Conservation (phyloP, 805 yeast species). For the Zygosaccharomyces bisporus region DNA sequence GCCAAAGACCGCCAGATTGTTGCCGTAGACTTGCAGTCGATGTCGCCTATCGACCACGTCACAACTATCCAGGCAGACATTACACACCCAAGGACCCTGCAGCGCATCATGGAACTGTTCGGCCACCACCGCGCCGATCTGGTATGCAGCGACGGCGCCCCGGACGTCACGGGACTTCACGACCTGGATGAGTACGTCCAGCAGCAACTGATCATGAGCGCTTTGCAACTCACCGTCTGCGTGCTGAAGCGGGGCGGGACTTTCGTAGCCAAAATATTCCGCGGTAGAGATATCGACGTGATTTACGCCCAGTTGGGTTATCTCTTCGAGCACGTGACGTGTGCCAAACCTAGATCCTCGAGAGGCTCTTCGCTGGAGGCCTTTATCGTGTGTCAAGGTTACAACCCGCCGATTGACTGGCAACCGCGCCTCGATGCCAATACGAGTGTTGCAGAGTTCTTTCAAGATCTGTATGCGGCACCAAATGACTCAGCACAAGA, state of each 20-base stretch:
- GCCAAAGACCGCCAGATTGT: slow-evolving; percentile 53
- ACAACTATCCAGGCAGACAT: slow-evolving; percentile 92
- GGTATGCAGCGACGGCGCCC: slow-evolving; percentile 97
- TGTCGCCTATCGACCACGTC: slow-evolving; percentile 93
- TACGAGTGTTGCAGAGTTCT: slow-evolving; percentile 75
- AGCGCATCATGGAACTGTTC: slow-evolving; percentile 69
- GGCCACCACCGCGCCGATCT: slow-evolving; percentile 93
- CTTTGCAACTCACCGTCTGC: slow-evolving; percentile 87
- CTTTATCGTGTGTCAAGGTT: slow-evolving; percentile 87
- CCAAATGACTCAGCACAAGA: slow-evolving; percentile 40
- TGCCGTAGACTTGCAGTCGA: slow-evolving; percentile 94
- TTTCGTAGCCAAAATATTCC: slow-evolving; percentile 92
- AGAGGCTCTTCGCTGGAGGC: slow-evolving; percentile 94
- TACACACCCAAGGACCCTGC: slow-evolving; percentile 88
- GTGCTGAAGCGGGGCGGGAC: slow-evolving; percentile 84
- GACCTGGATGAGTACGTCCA: slow-evolving; percentile 96
- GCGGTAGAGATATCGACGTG: slow-evolving; percentile 94
- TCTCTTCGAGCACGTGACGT: slow-evolving; percentile 78
- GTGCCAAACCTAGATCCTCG: slow-evolving; percentile 95
- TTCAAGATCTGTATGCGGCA: slow-evolving; percentile 59
- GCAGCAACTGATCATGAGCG: slow-evolving; percentile 88
- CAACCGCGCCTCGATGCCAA: slow-evolving; percentile 56
- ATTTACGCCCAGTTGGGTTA: slow-evolving; percentile 88
- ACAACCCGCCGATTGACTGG: slow-evolving; percentile 83
- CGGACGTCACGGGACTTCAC: slow-evolving; percentile 96